Evolutionary conservation across 2,329 filamentous ascomycete genomes (phyloP), one percentile per base, ranked within the genome.

Genomic region (Thelonectria rubi): DNA sequence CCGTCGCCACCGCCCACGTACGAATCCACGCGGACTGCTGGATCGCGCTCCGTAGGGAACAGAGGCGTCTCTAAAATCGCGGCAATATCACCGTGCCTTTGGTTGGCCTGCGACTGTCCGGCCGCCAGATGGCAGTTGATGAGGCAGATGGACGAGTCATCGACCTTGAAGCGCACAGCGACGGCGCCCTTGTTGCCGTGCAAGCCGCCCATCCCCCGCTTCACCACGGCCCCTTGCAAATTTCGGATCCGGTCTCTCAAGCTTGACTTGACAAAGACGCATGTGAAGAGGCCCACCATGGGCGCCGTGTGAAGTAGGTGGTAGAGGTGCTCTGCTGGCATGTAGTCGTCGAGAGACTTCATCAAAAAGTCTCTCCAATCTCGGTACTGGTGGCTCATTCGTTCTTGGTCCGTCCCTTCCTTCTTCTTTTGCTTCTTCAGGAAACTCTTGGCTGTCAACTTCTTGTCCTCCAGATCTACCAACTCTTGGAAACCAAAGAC

Each of bases 401-500:
- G 88, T 75, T 97, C 93, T 70, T 92, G 89, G 52, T 93, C 91
- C 1, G 90, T 88, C 11, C 90, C 88, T 30, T 91, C 88, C 72
- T 92, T 88, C 72, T 92, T 91, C 74, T 97, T 97, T 76, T 95
- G 95, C 69, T 91, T 92, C 73, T 94, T 95, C 74, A 98, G 90
- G 69, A 98, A 88, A 57, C 92, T 93, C 79, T 95, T 97, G n/a
- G 95, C 95, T 20, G 94, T 98, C 52, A 96, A 91, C 68, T 94
- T 96, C 80, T 98, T 98, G 79, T 99, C 92, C 76, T 99, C 95
- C 8, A 99, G 82, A 73, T 99, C 95, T 4, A 99, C 95, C n/a
- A 99, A 84, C 77, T 99, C 95, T 76, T 99, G 95, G 76, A 99
- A 99, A 1, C 94, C 94, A 81, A 99, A 99, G 1, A 98, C 87